These are phyloP conservation scores for Hebeloma cylindrosporum DNA, from an alignment of 768 basidiomycete genomes.

Conservation along the genomic window DNA sequence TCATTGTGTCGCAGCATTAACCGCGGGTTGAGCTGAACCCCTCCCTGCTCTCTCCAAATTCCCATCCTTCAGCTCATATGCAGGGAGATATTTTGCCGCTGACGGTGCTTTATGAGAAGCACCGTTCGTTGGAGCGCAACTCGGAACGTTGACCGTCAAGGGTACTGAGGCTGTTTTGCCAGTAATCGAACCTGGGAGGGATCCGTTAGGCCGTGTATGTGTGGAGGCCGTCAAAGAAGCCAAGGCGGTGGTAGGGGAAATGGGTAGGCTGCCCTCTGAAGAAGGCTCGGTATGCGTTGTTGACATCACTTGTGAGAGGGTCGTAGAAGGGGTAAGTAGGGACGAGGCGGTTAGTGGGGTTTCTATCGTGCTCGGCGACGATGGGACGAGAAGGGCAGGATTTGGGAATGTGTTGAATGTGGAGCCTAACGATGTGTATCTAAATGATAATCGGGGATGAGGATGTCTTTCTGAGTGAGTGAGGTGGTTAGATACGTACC, in stretches of 20 bases:
- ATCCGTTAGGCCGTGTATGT: constrained; percentile 25
- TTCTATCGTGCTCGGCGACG: constrained; percentile 11
- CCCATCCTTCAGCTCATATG: constrained; percentile 78
- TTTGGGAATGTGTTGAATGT: constrained; percentile 94
- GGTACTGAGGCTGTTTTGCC: neutral
- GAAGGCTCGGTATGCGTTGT: constrained; percentile 16
- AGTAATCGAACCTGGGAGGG: constrained; percentile 7
- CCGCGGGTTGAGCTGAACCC: constrained; percentile 26
- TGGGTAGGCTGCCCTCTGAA: constrained; percentile 11
- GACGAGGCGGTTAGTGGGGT: constrained; percentile 24
- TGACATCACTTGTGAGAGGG: constrained; percentile 26
- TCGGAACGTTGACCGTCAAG: too few species aligned
- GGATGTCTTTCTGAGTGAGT: neutral
- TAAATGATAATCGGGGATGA: constrained; percentile 29
- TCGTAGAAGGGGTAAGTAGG: constrained; percentile 22
- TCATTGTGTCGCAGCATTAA: constrained; percentile 10
- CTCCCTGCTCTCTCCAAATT: constrained; percentile 72
- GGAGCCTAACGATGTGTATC: constrained; percentile 97
- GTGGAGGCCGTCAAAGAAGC: constrained; percentile 29
- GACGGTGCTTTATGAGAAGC: constrained; percentile 5
- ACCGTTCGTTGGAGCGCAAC: too few species aligned
- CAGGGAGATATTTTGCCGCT: constrained; percentile 57
- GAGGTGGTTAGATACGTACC: constrained; percentile 47
- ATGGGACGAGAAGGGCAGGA: constrained; percentile 63
- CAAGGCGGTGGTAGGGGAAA: constrained; percentile 31